Evolutionary conservation across 768 basidiomycete species (phyloP), one percentile per base, ranked within the genome.

Genomic region (Termitomyces sp.): DNA sequence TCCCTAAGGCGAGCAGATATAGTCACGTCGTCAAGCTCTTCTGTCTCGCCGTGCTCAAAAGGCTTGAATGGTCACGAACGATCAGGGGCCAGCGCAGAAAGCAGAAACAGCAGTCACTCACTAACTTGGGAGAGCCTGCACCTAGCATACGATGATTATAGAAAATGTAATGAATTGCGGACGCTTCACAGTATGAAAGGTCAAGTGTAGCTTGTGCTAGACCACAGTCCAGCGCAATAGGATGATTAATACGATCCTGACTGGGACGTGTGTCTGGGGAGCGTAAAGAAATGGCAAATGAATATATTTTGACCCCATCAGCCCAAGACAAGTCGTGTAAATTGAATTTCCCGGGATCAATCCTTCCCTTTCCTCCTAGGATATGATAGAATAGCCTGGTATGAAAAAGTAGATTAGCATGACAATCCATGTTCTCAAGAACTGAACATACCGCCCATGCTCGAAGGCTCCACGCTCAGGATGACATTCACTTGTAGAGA

Each of bases 381-480:
- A 79, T 66, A 11, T 65, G 64, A 57, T 75, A 77, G 17, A 79
- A 59, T 0, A 68, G 59, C 20, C 77, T 79, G 50, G 29, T 17
- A 20, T 12, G 11, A 62, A 31, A 7, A 40, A 51, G 29, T 52
- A 9, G 50, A 49, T 40, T 36, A 31, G 10, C 37, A 50, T 10
- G 11, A 37, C 15, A 2, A 15, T 4, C 47, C 15, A 43, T 8
- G 40, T 12, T 17, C 14, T 8, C 17, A 15, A 38, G 45, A 34
- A 38, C 11, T 8, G 17, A 45, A 38, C 68, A 17, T 60, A 79
- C 81, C 83, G 75, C 50, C 81, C 79, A 49, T 82, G 79, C 56
- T 84, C 83, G 69, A 82, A 84, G 8, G 71, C 69, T 3, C 68
- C 80, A 8, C 83, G 75, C 43, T 70, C 66, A 9, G 68, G 48